Percentiles rank a stretch among this genome's conserved stretches.
Evolutionary conservation across 306 rosid species (phyloP).

Genomic region (Luffa aegyptiaca): DNA sequence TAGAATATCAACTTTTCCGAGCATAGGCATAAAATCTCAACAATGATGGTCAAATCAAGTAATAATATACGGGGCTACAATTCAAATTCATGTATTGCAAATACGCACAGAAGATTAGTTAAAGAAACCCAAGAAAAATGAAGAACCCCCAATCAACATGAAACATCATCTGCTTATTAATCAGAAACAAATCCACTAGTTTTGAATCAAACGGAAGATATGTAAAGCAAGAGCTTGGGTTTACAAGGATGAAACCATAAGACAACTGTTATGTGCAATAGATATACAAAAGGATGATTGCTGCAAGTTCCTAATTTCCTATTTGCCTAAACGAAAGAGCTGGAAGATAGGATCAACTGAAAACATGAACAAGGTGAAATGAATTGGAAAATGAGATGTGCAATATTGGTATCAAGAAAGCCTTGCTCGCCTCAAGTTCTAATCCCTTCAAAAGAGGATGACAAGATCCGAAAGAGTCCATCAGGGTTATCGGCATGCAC

Average conservation of each 20-base stretch:
- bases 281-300: neutral
- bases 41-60: neutral
- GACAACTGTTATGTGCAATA: neutral
- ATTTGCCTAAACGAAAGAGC: neutral
- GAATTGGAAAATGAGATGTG: neutral
- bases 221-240: neutral
- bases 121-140: neutral
- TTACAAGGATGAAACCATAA: neutral
- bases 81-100: neutral
- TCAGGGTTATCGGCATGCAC: slow-evolving; percentile 94
- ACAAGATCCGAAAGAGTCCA: slow-evolving; percentile 77
- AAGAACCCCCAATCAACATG: neutral
- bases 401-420: neutral
- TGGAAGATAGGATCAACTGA: too few species aligned
- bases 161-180: neutral
- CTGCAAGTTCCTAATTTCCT: neutral
- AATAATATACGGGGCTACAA: neutral
- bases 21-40: neutral
- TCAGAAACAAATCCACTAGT: neutral
- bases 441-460: slow-evolving; percentile 60
- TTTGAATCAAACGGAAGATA: neutral
- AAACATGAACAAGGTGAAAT: neutral
- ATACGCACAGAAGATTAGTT: neutral
- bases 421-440: slow-evolving; percentile 16
- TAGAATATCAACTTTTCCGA: neutral